Evolutionary conservation across 1,284 basidiomycete genomes (phyloP), one percentile per base, ranked within the genome.

Genomic region (Lignosus rhinocerotis): DNA sequence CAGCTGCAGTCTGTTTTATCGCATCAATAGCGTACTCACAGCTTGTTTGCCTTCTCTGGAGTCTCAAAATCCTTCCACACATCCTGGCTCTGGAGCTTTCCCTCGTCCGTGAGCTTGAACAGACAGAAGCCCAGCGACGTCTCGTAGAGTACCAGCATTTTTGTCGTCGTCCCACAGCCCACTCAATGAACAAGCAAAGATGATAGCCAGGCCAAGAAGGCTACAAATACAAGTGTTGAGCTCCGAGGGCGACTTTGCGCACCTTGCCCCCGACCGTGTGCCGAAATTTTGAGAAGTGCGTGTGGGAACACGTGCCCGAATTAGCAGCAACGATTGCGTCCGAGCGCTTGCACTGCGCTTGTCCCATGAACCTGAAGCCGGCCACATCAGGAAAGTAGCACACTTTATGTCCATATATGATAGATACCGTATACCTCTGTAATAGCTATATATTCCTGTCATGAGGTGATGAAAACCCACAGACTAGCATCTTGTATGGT

Each of bases 101-200:
- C 91, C 59, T 93, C 82, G 77, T 96, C 93, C 59, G 90, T 89
- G 65, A 98, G 85, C 77, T 97, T 97, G 87, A 99, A 98, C 58
- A 99, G 90, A 81, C 94, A 96, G 82, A 96, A 98, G 76, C 96
- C 94, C 73, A 94, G 83, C 44, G 92, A 84, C 3, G 92, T 93
- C 78, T 93, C 90, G 77, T 91, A 92, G 63, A 93, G 76, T 34
- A 93, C 90, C 72, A 93, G 80, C 90, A 93, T 92, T 75, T 77
- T 80, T 69, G 48, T 42, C 34, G 49, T 45, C 38, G 41, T 41
- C 55, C 41, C 51, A 33, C 33, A 42, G 6, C n/a, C 36, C 30
- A 50, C 66, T 55, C 57, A 55, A 56, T 56, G 52, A 52, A 53
- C 53, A 53, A 59, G 61, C 60, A 56, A 36, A 51, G 31, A 12